A percentile compares a stretch with the other conserved stretches of the same genome.
phyloP scores from a whole-genome alignment of 2,329 filamentous ascomycete species.

The Emericellopsis atlantica region DNA sequence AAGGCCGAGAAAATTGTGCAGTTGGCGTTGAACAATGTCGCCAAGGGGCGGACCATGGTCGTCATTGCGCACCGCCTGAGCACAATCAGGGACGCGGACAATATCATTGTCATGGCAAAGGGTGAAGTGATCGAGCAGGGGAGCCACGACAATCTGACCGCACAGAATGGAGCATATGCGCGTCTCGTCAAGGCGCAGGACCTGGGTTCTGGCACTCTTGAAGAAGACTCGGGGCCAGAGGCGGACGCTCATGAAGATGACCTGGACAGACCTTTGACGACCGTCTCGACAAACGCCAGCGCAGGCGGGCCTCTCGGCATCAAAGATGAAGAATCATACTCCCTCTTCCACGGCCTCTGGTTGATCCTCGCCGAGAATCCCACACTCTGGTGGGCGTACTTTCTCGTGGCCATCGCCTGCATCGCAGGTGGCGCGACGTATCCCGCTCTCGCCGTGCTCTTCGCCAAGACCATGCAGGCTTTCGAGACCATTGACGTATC shows the following conservation, averaged over 20 bases:
- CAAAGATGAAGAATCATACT: conserved; percentile 7
- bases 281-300: conserved; percentile 9
- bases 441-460: conserved; percentile 25
- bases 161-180: conserved; percentile 57
- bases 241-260: conserved; percentile 5
- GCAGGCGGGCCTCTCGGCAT: conserved; percentile 1
- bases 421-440: conserved; percentile 20
- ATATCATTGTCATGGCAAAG: conserved; percentile 51
- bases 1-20: conserved; percentile 39
- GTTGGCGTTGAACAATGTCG: conserved; percentile 37
- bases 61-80: conserved; percentile 51
- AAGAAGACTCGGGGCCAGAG: conserved; percentile 4
- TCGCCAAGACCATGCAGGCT: conserved; percentile 24
- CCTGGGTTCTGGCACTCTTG: conserved; percentile 6
- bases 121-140: conserved; percentile 49
- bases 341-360: conserved; percentile 14
- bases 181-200: conserved; percentile 79
- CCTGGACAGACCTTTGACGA: conserved; percentile 1
- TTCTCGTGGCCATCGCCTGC: conserved; percentile 9
- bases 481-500: conserved; percentile 18
- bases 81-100: conserved; percentile 48
- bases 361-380: conserved; percentile 17
- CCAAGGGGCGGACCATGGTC: conserved; percentile 48
- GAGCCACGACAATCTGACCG: conserved; percentile 45
- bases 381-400: conserved; percentile 10